Conservation (phyloP, 1,284 basidiomycete species). For the Austroboletus olivaceoglutinosus region DNA sequence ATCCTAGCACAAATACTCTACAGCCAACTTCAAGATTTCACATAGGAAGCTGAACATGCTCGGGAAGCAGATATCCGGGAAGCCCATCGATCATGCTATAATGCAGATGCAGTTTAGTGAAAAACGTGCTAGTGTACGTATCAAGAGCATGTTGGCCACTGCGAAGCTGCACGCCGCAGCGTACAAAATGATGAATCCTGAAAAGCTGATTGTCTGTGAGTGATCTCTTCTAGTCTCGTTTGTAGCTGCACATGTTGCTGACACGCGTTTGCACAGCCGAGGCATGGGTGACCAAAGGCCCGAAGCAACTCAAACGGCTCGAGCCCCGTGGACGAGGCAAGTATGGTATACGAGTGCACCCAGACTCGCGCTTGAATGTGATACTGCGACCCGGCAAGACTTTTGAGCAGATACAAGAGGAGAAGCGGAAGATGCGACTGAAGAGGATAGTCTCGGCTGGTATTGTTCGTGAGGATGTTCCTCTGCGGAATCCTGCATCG, state of each 20-base stretch:
- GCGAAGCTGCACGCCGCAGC: constrained; percentile 84
- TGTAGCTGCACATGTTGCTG: neutral
- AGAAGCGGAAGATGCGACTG: constrained; percentile 65
- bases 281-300: constrained; percentile 92
- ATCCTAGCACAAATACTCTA: constrained; percentile 83
- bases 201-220: constrained; percentile 79
- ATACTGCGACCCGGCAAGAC: constrained; percentile 85
- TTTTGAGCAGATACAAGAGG: constrained; percentile 63
- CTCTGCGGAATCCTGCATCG: constrained; percentile 71
- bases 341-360: constrained; percentile 76
- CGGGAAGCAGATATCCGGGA: constrained; percentile 82
- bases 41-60: constrained; percentile 90
- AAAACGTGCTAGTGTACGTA: constrained; percentile 82
- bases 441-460: constrained; percentile 78
- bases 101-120: constrained; percentile 95
- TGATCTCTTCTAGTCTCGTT: neutral
- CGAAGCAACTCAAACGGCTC: constrained; percentile 60
- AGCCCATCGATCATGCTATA: constrained; percentile 92
- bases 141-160: constrained; percentile 85
- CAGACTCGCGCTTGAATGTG: constrained; percentile 76
- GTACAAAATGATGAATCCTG: constrained; percentile 73
- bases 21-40: constrained; percentile 90
- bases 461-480: constrained; percentile 73
- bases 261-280: constrained; percentile 54
- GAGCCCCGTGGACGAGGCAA: constrained; percentile 87